Evolutionary conservation across 2,329 filamentous ascomycete species (phyloP).

Genomic region (Aspergillus fischeri): DNA sequence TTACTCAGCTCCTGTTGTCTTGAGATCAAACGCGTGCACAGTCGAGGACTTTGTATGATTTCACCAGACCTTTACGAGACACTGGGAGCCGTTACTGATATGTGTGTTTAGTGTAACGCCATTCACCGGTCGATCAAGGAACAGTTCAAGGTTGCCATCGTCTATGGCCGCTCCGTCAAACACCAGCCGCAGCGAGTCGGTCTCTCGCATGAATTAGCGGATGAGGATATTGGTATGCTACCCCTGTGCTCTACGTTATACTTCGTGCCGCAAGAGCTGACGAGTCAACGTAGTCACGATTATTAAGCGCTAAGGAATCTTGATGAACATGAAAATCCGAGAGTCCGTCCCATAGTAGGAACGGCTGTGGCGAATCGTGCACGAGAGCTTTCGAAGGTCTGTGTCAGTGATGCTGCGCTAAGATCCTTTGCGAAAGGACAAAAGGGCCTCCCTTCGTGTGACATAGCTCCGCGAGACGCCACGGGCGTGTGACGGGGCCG

Average conservation of each 20-base stretch:
- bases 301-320: conserved; percentile 58
- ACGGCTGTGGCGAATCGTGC: conserved; percentile 24
- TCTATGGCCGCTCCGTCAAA: conserved; percentile 97
- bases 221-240: conserved; percentile 90
- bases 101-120: conserved; percentile 70
- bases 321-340: conserved; percentile 13
- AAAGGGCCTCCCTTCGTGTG: conserved; percentile 25
- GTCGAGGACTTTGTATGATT: conserved; percentile 92
- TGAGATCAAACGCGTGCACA: conserved; percentile 76
- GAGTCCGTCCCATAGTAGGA: conserved; percentile 24
- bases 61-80: not conserved
- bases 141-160: conserved; percentile 90
- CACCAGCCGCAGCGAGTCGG: conserved; percentile 97
- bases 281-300: conserved; percentile 53
- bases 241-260: not conserved
- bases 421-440: conserved; percentile 12
- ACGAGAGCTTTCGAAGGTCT: conserved; percentile 15
- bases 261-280: conserved; percentile 19
- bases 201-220: conserved; percentile 81
- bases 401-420: conserved; percentile 16
- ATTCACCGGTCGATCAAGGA: conserved; percentile 97
- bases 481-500: conserved; percentile 17
- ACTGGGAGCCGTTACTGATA: conserved; percentile 28
- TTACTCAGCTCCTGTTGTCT: conserved; percentile 85
- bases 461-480: conserved; percentile 27